Evolutionary conservation across 2,329 filamentous ascomycete genomes (phyloP), one percentile per base, ranked within the genome.

Genomic region (Neoascochyta sp.): DNA sequence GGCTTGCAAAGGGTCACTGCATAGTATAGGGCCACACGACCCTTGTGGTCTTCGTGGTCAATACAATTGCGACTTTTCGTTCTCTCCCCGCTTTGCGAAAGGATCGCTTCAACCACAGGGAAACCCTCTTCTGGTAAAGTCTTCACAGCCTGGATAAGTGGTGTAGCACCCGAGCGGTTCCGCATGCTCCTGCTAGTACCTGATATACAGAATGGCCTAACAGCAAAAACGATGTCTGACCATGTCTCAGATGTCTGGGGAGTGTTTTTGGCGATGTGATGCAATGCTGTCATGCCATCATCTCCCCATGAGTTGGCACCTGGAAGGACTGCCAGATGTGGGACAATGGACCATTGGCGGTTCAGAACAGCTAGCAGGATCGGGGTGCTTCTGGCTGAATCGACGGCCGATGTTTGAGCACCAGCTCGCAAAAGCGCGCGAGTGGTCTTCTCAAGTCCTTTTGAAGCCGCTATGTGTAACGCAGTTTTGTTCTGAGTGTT

Each of bases 251-350:
- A 33, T 1, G 32, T 18, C 21, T 39, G 36, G 2, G 57, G 57
- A 8, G 15, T 43, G 32, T 44, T 54, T 19, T 29, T 46, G 6
- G 45, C 51, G 15, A 54, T 47, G 14, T 56, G 48, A 24, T 61
- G 57, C n/a, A 61, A 27, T n/a, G 56, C 52, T 13, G 50, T 59
- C 32, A 45, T 37, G 9, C 53, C 56, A 17, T 47, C 44, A 20
- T 47, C 41, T 17, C 58, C 54, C 56, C 57, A 57, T 3, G 42
- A 46, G 9, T 57, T 60, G 17, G 50, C 47, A n/a, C 50, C 56
- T 2, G 54, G 54, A 16, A 52, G 43, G 9, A 45, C 41, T 3
- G 52, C 48, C 9, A 61, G 40, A 3, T 58, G 31, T 4, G 51
- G 41, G 10, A 57, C 50, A 17, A 54, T 20, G 7, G 34, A 10